Conservation (phyloP, 768 basidiomycete genomes). For the Auriscalpium orientale region DNA sequence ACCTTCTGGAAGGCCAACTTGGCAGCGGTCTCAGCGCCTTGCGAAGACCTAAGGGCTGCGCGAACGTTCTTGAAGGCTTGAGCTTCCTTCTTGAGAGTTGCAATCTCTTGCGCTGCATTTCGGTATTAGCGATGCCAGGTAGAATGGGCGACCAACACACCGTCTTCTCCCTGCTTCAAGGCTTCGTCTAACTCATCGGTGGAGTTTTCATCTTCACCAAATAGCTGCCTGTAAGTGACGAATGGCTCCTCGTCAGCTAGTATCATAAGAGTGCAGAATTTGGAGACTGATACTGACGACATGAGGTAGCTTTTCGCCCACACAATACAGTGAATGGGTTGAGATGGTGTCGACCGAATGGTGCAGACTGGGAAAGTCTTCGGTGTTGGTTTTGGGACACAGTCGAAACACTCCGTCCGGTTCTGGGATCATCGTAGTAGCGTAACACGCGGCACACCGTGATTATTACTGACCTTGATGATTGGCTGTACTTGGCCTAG, state of each 20-base stretch:
- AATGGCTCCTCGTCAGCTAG: neutral
- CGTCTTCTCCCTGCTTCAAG: constrained; percentile 89
- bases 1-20: constrained; percentile 83
- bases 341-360: constrained; percentile 92
- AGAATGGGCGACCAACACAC: constrained; percentile 31
- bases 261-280: neutral
- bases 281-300: constrained; percentile 46
- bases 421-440: constrained; percentile 41
- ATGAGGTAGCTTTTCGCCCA: constrained; percentile 98
- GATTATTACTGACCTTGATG: constrained; percentile 50
- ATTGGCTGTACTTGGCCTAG: constrained; percentile 95
- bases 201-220: constrained; percentile 88
- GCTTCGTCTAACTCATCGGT: constrained; percentile 83
- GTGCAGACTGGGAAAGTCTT: constrained; percentile 98
- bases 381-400: constrained; percentile 85
- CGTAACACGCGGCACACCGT: neutral
- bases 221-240: constrained; percentile 60
- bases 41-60: constrained; percentile 44
- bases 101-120: constrained; percentile 77
- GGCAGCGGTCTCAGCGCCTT: constrained; percentile 42
- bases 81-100: constrained; percentile 81
- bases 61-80: constrained; percentile 82
- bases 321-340: constrained; percentile 97
- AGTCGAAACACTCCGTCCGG: constrained; percentile 91
- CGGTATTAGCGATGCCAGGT: neutral